These are phyloP conservation scores for Sequoiadendron giganteum DNA, from an alignment of 75 land plant species.

Conservation along the genomic window DNA sequence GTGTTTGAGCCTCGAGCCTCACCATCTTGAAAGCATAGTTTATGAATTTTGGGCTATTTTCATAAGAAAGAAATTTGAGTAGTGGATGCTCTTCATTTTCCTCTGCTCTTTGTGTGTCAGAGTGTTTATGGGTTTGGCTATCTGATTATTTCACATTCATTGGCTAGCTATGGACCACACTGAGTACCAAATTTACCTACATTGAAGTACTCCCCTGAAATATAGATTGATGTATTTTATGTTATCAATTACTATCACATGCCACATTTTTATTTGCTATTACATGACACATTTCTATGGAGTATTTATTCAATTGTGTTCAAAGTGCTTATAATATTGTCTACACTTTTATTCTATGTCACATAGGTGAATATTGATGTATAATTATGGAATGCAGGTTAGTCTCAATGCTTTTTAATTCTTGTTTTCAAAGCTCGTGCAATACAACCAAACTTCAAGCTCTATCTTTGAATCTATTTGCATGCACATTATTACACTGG, in stretches of 20 bases:
- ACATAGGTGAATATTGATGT: neutral
- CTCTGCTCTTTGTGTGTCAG: neutral
- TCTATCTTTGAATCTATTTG: too few species aligned
- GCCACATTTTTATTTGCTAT: too few species aligned
- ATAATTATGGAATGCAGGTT: conserved; percentile 55
- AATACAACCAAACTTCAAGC: too few species aligned
- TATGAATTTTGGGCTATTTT: neutral
- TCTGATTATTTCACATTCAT: too few species aligned
- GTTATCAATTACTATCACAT: too few species aligned
- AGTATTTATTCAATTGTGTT: neutral
- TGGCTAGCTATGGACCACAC: neutral
- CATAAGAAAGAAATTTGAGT: neutral
- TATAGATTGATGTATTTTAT: neutral
- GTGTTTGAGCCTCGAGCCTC: too few species aligned
- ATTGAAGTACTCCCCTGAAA: neutral
- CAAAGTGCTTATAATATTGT: neutral
- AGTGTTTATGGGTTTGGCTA: too few species aligned
- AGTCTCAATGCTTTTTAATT: conserved; percentile 97
- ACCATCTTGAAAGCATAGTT: too few species aligned
- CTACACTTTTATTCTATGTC: neutral
- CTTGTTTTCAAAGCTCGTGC: conserved; percentile 92
- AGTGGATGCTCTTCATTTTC: neutral
- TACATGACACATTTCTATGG: neutral
- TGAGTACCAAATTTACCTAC: neutral
- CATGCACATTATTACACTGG: too few species aligned